Percentiles rank a stretch among this genome's conserved stretches.
These are phyloP conservation scores for Suhomyces bokatorum DNA, from an alignment of 1,139 yeast species.

Conservation along the genomic window DNA sequence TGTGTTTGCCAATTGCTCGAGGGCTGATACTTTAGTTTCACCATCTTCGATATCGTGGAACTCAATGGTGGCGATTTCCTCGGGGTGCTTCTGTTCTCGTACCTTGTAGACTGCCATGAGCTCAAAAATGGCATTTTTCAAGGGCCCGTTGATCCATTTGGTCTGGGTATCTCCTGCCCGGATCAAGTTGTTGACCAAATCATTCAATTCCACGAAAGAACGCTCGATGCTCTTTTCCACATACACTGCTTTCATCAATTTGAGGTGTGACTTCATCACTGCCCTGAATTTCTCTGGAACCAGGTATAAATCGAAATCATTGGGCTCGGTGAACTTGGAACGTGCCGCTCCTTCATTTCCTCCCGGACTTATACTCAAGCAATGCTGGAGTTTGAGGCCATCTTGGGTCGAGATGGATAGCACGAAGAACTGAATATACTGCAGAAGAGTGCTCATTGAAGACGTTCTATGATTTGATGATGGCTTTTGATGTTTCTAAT, in stretches of 20 bases:
- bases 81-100: slow-evolving; percentile 34
- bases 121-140: slow-evolving; percentile 57
- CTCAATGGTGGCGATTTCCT: slow-evolving; percentile 21
- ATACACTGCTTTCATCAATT: slow-evolving; percentile 41
- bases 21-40: slow-evolving; percentile 18
- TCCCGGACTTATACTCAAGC: slow-evolving; percentile 40
- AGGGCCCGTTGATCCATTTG: slow-evolving; percentile 66
- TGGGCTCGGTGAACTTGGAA: slow-evolving; percentile 35
- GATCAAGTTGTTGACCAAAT: slow-evolving; percentile 49
- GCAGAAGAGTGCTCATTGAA: slow-evolving; percentile 13
- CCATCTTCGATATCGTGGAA: slow-evolving; percentile 16
- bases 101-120: slow-evolving; percentile 50
- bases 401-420: slow-evolving; percentile 24
- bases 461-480: neutral
- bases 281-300: slow-evolving; percentile 40
- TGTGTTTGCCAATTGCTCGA: slow-evolving; percentile 63
- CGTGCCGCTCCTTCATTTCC: slow-evolving; percentile 28
- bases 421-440: slow-evolving; percentile 24
- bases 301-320: slow-evolving; percentile 41
- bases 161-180: slow-evolving; percentile 64
- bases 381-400: slow-evolving; percentile 21
- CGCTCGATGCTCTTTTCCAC: slow-evolving; percentile 35
- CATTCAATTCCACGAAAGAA: slow-evolving; percentile 43
- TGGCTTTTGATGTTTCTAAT: neutral
- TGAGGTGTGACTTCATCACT: slow-evolving; percentile 34